Evolutionary conservation across 2,329 filamentous ascomycete species (phyloP).

Genomic region (Aspergillus amoenus): DNA sequence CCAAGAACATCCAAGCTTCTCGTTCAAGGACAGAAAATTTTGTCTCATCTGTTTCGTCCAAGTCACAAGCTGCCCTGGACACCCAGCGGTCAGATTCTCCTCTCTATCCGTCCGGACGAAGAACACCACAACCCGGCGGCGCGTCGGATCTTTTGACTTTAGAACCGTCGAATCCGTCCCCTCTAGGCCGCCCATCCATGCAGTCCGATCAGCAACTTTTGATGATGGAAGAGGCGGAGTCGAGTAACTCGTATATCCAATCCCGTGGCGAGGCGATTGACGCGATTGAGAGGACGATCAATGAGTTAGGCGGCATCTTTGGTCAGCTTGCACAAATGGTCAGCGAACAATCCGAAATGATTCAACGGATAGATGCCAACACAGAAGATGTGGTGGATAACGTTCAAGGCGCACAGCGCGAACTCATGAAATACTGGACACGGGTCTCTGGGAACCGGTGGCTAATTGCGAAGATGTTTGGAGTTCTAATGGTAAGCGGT

Average conservation of each 20-base stretch:
- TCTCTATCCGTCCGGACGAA: conserved; percentile 76
- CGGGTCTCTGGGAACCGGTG: conserved; percentile 92
- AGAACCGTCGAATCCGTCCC: conserved; percentile 62
- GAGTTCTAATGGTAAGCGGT: conserved; percentile 72
- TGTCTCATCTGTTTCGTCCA: conserved; percentile 81
- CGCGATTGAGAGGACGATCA: conserved; percentile 92
- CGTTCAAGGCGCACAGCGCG: conserved; percentile 91
- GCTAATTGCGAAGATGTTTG: conserved; percentile 79
- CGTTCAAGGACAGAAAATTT: conserved; percentile 94
- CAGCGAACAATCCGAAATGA: conserved; percentile 95
- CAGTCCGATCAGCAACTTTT: conserved; percentile 83
- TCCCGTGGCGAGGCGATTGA: conserved; percentile 95
- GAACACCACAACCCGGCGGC: conserved; percentile 58
- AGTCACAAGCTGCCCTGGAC: conserved; percentile 63
- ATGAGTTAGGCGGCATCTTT: conserved; percentile 88
- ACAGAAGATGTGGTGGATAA: conserved; percentile 98
- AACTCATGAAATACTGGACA: conserved; percentile 95
- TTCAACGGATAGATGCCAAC: conserved; percentile 94
- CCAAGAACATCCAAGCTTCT: conserved; percentile 96
- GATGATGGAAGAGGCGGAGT: conserved; percentile 89
- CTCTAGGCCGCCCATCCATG: conserved; percentile 47
- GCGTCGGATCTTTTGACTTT: conserved; percentile 73
- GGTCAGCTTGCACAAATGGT: conserved; percentile 96
- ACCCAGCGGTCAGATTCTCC: conserved; percentile 77
- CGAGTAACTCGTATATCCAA: conserved; percentile 84